Base-by-base conservation (phyloP, 2,329 filamentous ascomycete genomes). In the Aspergillus floridensis region DNA sequence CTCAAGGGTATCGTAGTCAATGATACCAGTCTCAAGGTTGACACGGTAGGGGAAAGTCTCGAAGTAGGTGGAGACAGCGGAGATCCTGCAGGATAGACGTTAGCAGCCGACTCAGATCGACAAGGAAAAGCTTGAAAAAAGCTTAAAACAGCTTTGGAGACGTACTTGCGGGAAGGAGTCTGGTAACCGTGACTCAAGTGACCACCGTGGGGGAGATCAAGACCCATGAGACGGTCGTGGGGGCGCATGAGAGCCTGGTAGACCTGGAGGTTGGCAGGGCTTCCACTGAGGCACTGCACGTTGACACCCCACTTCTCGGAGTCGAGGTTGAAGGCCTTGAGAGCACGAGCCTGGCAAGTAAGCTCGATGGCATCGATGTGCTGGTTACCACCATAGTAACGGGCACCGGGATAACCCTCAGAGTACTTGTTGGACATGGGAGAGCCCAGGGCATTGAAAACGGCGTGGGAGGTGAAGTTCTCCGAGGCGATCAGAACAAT, bases 341-440 rank as follows among this genome's bases (percentile, higher is more conserved):
- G 89, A 66, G 95, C 95, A 80, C 95, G 90, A 78, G 87, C 85
- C 84, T 99, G 95, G 86, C 95, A 99, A 62, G 95, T 89, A 68
- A 90, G 85, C 86, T 99, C 95, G 72, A 97, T 92, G 79, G 91
- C 85, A 79, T 99, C 95, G 69, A 99, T 99, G 85, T 95, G 92
- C 85, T 99, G 90, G 84, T 99, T 99, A 75, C 95, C 95, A 75
- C 95, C 95, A 75, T 99, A 99, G 86, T 99, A 99, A 80, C 95
- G 89, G 71, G 95, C 95, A 76, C 95, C 95, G 68, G 95, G 95
- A 79, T 96, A 96, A 67, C 95, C 95, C 84, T 99, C 95, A 19
- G 92, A 97, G 86, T 99, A 99, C 84, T 99, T 99, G 87, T 99
- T 96, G 80, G 91, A 92, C 90, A 95, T 96, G 77, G 90, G 89